A percentile compares a stretch with the other conserved stretches of the same genome.
Evolutionary conservation across 257 asterid species (phyloP).

Genomic region (Nicotiana paniculata): DNA sequence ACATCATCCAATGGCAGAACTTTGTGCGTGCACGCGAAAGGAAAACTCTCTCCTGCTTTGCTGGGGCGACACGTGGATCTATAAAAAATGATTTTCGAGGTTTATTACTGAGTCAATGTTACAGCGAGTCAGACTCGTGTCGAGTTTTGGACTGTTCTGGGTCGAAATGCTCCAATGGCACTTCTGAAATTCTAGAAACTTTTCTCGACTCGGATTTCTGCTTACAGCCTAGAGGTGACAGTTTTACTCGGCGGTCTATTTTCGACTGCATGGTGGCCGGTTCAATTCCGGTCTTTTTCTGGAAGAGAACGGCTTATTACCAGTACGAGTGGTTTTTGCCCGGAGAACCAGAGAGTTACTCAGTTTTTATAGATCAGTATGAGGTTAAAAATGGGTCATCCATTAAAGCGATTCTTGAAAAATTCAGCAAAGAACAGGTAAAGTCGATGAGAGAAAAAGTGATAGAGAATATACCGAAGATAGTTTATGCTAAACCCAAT

Average conservation of each 20-base stretch:
- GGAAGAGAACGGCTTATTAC: constrained; percentile 61
- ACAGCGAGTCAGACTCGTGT: constrained; percentile 42
- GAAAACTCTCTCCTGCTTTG: constrained; percentile 48
- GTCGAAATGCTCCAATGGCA: constrained; percentile 59
- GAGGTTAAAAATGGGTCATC: constrained; percentile 58
- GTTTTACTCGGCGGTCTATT: constrained; percentile 67
- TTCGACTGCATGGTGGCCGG: constrained; percentile 97
- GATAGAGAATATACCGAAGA: constrained; percentile 44
- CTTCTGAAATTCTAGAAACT: constrained; percentile 45
- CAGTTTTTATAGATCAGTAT: constrained; percentile 61
- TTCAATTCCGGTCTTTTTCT: constrained; percentile 81
- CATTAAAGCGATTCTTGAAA: constrained; percentile 37
- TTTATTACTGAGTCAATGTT: constrained; percentile 46
- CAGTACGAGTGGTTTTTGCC: constrained; percentile 89
- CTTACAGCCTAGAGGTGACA: constrained; percentile 85
- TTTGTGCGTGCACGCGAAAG: constrained; percentile 42
- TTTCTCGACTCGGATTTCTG: constrained; percentile 74
- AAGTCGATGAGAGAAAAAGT: constrained; percentile 58
- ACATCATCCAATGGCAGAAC: constrained; percentile 47
- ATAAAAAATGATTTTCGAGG: constrained; percentile 59
- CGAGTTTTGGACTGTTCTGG: constrained; percentile 67
- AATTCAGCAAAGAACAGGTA: constrained; percentile 34
- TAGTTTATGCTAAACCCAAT: constrained; percentile 45
- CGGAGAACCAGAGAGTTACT: constrained; percentile 52
- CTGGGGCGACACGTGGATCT: constrained; percentile 60